Conservation (phyloP, 306 rosid genomes). For the Quercus engelmannii region DNA sequence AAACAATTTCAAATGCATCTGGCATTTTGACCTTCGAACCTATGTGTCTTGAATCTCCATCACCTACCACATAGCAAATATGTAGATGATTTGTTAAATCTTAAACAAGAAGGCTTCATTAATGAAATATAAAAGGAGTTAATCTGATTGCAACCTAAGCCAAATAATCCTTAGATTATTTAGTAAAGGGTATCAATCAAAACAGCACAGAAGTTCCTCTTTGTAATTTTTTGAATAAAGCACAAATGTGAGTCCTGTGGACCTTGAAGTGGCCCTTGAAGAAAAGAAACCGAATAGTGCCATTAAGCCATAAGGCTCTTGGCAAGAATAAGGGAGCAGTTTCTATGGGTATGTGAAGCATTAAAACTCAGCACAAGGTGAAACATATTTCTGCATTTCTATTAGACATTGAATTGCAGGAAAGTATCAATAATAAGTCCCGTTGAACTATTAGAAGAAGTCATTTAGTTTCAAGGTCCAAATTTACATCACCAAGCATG, state of each 20-base stretch:
- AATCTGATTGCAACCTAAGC: not conserved
- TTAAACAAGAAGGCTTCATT: not conserved
- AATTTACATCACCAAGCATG: not conserved
- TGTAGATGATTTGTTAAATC: conserved; percentile 10
- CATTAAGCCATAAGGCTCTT: too few species aligned
- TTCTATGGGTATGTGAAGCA: too few species aligned
- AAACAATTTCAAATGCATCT: conserved; percentile 68
- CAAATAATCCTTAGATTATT: conserved; percentile 5
- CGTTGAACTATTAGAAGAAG: not conserved
- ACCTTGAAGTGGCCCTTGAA: not conserved
- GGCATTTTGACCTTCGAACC: conserved; percentile 82
- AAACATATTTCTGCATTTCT: not conserved
- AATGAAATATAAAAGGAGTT: not conserved
- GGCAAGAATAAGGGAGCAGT: too few species aligned
- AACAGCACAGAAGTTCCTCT: conserved; percentile 1
- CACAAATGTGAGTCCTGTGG: not conserved
- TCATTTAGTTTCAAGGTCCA: not conserved
- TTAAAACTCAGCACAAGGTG: not conserved
- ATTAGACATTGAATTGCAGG: not conserved
- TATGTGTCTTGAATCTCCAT: conserved; percentile 77
- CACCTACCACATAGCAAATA: conserved; percentile 52
- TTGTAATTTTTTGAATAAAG: not conserved
- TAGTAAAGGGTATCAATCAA: not conserved
- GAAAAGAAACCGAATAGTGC: not conserved
- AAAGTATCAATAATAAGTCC: not conserved